phyloP scores from a whole-genome alignment of 2,329 filamentous ascomycete genomes.

The Trichoderma hamatum region DNA sequence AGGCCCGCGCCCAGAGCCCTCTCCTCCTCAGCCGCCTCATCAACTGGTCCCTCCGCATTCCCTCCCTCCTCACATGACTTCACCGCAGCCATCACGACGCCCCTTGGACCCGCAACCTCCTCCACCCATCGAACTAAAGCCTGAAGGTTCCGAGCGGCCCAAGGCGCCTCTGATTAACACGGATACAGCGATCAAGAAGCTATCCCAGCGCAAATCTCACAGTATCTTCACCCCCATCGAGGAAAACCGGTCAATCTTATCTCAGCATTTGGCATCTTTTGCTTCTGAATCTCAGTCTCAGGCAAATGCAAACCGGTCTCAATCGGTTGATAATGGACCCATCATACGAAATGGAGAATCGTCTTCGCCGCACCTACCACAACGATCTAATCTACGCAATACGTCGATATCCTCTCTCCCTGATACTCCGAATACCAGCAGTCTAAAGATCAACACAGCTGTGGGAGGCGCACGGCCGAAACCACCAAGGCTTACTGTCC shows the following conservation, averaged over 20 bases:
- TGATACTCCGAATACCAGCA: constrained; percentile 76
- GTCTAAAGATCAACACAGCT: constrained; percentile 58
- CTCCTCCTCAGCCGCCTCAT: constrained; percentile 61
- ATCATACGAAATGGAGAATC: constrained; percentile 56
- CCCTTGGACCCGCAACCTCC: constrained; percentile 55
- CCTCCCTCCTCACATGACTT: constrained; percentile 55
- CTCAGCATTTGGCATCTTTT: constrained; percentile 76
- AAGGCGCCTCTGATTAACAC: constrained; percentile 55
- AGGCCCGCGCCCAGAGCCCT: constrained; percentile 56
- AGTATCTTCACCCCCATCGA: constrained; percentile 99
- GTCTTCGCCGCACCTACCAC: constrained; percentile 61
- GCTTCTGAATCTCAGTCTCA: constrained; percentile 54
- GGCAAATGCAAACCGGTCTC: constrained; percentile 56
- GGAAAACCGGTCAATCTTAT: constrained; percentile 84
- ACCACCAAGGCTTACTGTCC: constrained; percentile 79
- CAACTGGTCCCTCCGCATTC: constrained; percentile 53
- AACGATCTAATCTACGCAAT: constrained; percentile 52
- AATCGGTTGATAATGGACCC: constrained; percentile 65
- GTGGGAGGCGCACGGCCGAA: constrained; percentile 73
- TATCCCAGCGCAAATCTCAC: constrained; percentile 77
- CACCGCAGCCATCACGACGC: constrained; percentile 48
- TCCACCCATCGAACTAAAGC: constrained; percentile 54
- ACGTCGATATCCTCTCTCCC: constrained; percentile 64
- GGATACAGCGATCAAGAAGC: constrained; percentile 58
- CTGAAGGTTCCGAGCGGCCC: constrained; percentile 52